Base-by-base conservation (phyloP, 768 basidiomycete genomes). In the Trametes sanguinea region DNA sequence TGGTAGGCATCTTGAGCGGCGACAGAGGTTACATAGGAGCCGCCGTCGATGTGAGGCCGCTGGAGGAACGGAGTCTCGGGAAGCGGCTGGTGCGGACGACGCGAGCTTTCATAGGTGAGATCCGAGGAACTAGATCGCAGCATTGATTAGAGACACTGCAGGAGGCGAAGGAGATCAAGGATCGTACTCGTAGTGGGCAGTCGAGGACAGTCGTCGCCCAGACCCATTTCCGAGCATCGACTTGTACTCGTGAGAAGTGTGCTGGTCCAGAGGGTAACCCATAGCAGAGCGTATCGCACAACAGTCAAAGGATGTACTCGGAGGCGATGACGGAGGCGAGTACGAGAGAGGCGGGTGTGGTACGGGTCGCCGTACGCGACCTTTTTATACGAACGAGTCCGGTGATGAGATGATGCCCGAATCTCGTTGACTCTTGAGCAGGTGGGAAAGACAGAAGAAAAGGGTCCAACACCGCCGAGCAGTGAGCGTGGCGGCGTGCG, bases 161-260 rank as follows among this genome's bases (percentile, higher is more conserved):
- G 10, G 13, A 2, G 22, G 16, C 43, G 32, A 42, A 5, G 10
- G 16, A 43, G 14, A 51, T 43, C 39, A 37, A 10, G 29, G 11
- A 5, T 50, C 57, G 40, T 59, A 59, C 57, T 59, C 51, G 30
- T 59, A 51, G 43, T 10, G 32, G 9, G 40, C 43, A 22, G 51
- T 37, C 50, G 50, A 22, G 37, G 50, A 10, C 30, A 51, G 50
- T 6, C 50, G 57, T 43, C 57, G 50, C 32, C 30, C 42, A 37
- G 50, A 16, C 11, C 27, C 17, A 6, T 9, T 29, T 7, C 35
- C 56, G 22, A 39, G 6, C 7, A 33, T 27, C n/a, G 33, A 17
- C 16, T 13, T n/a, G 16, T 44, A 45, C 48, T 14, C 39, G 50
- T 51, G 17, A 16, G 50, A 22, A 43, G 57, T n/a, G 10, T 42